Conservation (phyloP, 2,329 filamentous ascomycete species). For the Ceratocystis cubensis region DNA sequence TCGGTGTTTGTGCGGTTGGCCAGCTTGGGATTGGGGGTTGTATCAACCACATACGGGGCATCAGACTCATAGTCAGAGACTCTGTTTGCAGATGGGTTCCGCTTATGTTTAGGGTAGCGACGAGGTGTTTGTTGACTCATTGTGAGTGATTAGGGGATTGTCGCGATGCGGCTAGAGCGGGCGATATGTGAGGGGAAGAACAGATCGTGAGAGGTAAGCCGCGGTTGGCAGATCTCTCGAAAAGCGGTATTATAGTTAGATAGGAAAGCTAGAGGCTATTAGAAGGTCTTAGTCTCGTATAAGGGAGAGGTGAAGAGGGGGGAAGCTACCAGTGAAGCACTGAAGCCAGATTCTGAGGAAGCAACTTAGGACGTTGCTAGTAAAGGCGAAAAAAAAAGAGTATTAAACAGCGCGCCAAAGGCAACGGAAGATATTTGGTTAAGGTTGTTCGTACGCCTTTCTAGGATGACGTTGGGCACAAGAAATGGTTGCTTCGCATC, state of each 20-base stretch:
- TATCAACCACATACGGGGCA: constrained; percentile 37
- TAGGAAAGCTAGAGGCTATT: too few species aligned
- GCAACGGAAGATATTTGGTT: background rate
- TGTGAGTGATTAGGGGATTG: background rate
- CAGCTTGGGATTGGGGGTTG: constrained; percentile 33
- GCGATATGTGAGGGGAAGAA: background rate
- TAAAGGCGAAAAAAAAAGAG: too few species aligned
- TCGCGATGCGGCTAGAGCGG: background rate
- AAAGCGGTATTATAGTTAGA: too few species aligned
- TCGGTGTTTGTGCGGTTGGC: constrained; percentile 63
- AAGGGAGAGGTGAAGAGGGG: too few species aligned
- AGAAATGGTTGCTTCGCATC: background rate
- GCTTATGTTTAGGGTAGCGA: constrained; percentile 30
- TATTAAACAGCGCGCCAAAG: background rate
- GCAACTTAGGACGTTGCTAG: too few species aligned
- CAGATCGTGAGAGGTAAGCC: background rate
- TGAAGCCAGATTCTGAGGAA: too few species aligned
- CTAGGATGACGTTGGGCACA: background rate
- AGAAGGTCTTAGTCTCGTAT: too few species aligned
- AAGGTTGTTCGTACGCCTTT: background rate
- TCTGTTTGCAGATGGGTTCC: constrained; percentile 32
- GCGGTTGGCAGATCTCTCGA: too few species aligned
- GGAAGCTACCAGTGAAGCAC: background rate
- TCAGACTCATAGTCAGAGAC: constrained; percentile 57
- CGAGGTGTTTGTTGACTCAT: constrained; percentile 37